Conservation (phyloP, 805 yeast genomes). For the Sugiyamaella chiloensis region DNA sequence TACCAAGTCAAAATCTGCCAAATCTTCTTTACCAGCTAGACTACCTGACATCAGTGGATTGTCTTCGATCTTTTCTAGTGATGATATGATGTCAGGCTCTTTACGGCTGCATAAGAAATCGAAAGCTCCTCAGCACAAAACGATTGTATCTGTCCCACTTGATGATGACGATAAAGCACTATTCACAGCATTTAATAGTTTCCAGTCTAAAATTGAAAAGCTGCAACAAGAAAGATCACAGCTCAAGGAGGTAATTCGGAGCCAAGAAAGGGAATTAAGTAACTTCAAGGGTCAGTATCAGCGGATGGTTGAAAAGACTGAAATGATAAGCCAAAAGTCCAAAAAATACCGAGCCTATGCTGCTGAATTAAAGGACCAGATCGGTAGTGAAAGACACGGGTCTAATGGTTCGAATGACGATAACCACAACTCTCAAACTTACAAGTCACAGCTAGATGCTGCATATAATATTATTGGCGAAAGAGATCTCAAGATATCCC, state of each 20-base stretch:
- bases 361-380: slow-evolving; percentile 7
- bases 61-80: slow-evolving; percentile 20
- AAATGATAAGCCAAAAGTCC: slow-evolving; percentile 10
- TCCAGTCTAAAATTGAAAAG: slow-evolving; percentile 19
- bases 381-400: background rate
- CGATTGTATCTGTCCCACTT: slow-evolving; percentile 23
- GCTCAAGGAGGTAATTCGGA: slow-evolving; percentile 11
- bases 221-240: slow-evolving; percentile 25
- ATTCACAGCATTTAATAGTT: slow-evolving; percentile 19
- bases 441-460: slow-evolving; percentile 1
- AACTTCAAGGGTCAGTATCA: slow-evolving; percentile 7
- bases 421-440: background rate
- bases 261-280: slow-evolving; percentile 11
- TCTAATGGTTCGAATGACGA: background rate
- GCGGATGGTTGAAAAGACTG: slow-evolving; percentile 6
- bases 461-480: slow-evolving; percentile 3
- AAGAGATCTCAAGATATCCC: slow-evolving; percentile 1
- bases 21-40: background rate
- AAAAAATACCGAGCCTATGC: slow-evolving; percentile 14
- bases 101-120: slow-evolving; percentile 8
- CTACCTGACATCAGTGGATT: slow-evolving; percentile 22
- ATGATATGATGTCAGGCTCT: slow-evolving; percentile 6
- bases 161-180: slow-evolving; percentile 22
- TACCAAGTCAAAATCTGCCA: background rate
- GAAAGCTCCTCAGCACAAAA: slow-evolving; percentile 15